Evolutionary conservation across 2,329 filamentous ascomycete species (phyloP).

Genomic region (Fonsecaea monophora): DNA sequence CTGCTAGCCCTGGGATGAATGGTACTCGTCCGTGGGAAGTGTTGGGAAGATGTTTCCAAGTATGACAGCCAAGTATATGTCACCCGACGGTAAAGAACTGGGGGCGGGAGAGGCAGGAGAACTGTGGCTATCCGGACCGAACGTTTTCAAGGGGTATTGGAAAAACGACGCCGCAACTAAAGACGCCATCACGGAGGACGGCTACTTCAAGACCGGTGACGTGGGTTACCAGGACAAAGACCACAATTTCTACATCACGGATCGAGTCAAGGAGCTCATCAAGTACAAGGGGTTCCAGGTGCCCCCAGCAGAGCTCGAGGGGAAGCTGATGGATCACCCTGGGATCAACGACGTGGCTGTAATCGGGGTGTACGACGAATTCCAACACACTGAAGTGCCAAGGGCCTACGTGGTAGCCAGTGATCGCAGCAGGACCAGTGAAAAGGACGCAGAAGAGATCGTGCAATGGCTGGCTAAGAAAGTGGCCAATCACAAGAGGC

Average conservation of each 20-base stretch:
- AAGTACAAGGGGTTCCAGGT: conserved; percentile 60
- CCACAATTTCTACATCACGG: conserved; percentile 88
- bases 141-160: conserved; percentile 68
- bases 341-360: conserved; percentile 55
- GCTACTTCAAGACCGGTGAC: conserved; percentile 91
- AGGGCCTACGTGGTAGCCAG: conserved; percentile 55
- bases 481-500: conserved; percentile 46
- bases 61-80: conserved; percentile 81
- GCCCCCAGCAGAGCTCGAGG: conserved; percentile 58
- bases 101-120: conserved; percentile 69
- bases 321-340: conserved; percentile 52
- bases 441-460: conserved; percentile 46
- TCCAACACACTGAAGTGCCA: conserved; percentile 50
- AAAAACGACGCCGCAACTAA: conserved; percentile 65
- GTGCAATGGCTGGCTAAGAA: conserved; percentile 42
- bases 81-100: conserved; percentile 63
- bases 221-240: conserved; percentile 76
- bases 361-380: conserved; percentile 50
- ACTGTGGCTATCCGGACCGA: conserved; percentile 69
- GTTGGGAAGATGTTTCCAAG: conserved; percentile 81
- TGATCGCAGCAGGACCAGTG: conserved; percentile 53
- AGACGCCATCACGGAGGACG: conserved; percentile 64
- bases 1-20: conserved; percentile 75
- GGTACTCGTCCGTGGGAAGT: conserved; percentile 77
- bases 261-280: conserved; percentile 72